Base-by-base conservation (phyloP, 257 asterid genomes). In the Scutellaria barbata region DNA sequence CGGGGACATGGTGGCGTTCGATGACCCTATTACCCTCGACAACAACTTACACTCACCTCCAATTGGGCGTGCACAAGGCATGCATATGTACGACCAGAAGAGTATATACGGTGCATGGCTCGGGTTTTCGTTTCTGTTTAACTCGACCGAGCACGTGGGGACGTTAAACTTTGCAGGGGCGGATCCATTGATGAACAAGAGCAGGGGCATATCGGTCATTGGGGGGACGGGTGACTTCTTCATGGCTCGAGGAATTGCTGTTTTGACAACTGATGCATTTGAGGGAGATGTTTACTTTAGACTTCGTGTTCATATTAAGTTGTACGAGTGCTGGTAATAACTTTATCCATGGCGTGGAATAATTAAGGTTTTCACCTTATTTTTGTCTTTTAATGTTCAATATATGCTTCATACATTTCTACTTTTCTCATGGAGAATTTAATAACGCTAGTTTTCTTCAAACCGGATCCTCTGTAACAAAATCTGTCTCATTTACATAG, bases 181-280 rank as follows among this genome's bases (percentile, higher is more conserved):
- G 0, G 93, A 92, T 39, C 97, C 92, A 5, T 7, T 89, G 72
- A 66, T 82, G 88, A 79, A 86, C 55, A 85, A 85, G 85, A 83
- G 90, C 0, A 86, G 96, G 83, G 95, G 89, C 52, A 63, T 92
- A 43, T 87, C 95, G 22, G 93, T 92, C 4, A 66, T 92, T 4
- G 97, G 97, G 14, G 96, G 96, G 9, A 89, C 97, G 0, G 97
- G 96, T 0, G 95, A 89, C 53, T 92, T 92, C 80, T 87, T 89
- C 89, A 89, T 92, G 96, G 51, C 88, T 8, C 72, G 95, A 68
- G 97, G 97, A 11, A 58, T 87, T 10, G 97, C 92, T 2, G 83
- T 89, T 13, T 2, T 92, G 76, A 16, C 7, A 17, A 89, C 96
- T 0, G 96, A 89, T 81, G 81, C 90, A 0, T 55, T 66, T 6